These are phyloP conservation scores for Candida morakotiae DNA, from an alignment of 805 yeast species.

Conservation along the genomic window DNA sequence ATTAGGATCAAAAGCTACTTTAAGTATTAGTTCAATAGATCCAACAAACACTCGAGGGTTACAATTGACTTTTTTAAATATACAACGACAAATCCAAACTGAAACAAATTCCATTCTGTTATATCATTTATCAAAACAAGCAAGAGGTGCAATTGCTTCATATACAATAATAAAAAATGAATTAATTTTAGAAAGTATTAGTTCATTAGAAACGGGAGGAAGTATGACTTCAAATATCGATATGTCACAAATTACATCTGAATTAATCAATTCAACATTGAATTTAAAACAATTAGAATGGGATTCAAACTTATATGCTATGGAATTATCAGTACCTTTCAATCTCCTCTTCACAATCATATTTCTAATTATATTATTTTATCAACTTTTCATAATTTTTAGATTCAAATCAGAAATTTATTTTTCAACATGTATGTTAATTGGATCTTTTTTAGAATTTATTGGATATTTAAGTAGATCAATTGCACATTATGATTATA, in stretches of 20 bases:
- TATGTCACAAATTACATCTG: slow-evolving; percentile 16
- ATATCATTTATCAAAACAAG: slow-evolving; percentile 14
- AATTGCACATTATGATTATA: slow-evolving; percentile 34
- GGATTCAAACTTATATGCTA: slow-evolving; percentile 29
- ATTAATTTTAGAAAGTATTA: slow-evolving; percentile 29
- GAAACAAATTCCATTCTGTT: slow-evolving; percentile 17
- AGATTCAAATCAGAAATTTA: slow-evolving; percentile 42
- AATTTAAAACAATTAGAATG: slow-evolving; percentile 14
- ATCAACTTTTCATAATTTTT: too few relatives aligned
- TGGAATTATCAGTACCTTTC: slow-evolving; percentile 47
- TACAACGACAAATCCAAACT: slow-evolving; percentile 13
- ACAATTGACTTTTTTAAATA: slow-evolving; percentile 6
- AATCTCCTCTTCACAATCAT: slow-evolving; percentile 55
- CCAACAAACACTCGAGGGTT: slow-evolving; percentile 21
- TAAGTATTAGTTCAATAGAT: slow-evolving; percentile 19
- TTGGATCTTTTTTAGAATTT: slow-evolving; percentile 58
- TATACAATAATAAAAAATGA: slow-evolving; percentile 24
- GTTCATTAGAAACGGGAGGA: too few relatives aligned
- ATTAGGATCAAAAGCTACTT: slow-evolving; percentile 22
- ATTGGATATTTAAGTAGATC: slow-evolving; percentile 66
- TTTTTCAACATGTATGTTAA: slow-evolving; percentile 55
- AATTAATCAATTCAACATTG: slow-evolving; percentile 16
- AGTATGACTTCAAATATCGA: slow-evolving; percentile 20
- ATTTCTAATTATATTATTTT: too few relatives aligned
- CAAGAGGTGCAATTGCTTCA: slow-evolving; percentile 31